Conservation (phyloP, 2,329 filamentous ascomycete species). For the Xylariaceae sp. region DNA sequence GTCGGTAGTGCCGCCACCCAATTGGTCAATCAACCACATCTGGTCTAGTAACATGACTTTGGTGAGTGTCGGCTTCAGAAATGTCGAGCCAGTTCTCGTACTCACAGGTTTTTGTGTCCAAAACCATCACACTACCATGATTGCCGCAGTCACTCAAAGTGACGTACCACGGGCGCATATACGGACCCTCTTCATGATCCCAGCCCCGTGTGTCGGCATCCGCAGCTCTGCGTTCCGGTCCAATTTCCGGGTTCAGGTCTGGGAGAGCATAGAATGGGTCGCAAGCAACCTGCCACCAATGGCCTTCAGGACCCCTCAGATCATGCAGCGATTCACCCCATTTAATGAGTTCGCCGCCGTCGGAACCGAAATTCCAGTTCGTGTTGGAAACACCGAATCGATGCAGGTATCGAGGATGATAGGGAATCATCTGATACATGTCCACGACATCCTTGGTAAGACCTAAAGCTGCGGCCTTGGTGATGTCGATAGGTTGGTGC, state of each 20-base stretch:
- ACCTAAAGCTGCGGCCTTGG: slow-evolving; percentile 9
- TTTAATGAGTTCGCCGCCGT: slow-evolving; percentile 7
- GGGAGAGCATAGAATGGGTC: slow-evolving; percentile 11
- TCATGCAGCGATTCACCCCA: slow-evolving; percentile 12
- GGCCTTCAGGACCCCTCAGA: slow-evolving; percentile 7
- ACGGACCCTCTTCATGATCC: slow-evolving; percentile 17
- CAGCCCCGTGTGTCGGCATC: slow-evolving; percentile 7
- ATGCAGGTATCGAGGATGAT: not conserved
- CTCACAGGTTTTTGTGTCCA: slow-evolving; percentile 20
- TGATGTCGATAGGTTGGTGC: slow-evolving; percentile 9
- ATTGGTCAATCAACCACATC: slow-evolving; percentile 13
- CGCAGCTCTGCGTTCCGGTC: not conserved
- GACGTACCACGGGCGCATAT: slow-evolving; percentile 20
- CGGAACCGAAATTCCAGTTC: slow-evolving; percentile 15
- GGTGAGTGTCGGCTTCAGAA: not conserved
- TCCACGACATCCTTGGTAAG: slow-evolving; percentile 14
- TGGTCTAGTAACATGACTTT: slow-evolving; percentile 6
- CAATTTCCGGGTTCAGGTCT: slow-evolving; percentile 4
- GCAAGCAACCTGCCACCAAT: slow-evolving; percentile 9
- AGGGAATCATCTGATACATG: slow-evolving; percentile 15
- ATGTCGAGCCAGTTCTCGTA: not conserved
- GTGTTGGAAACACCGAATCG: not conserved
- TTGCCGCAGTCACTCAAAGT: slow-evolving; percentile 16
- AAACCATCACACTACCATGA: slow-evolving; percentile 19
- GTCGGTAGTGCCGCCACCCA: slow-evolving; percentile 9